A percentile compares a stretch with the other conserved stretches of the same genome.
Evolutionary conservation across 2,329 filamentous ascomycete genomes (phyloP).

Genomic region (Aaosphaeria arxii): DNA sequence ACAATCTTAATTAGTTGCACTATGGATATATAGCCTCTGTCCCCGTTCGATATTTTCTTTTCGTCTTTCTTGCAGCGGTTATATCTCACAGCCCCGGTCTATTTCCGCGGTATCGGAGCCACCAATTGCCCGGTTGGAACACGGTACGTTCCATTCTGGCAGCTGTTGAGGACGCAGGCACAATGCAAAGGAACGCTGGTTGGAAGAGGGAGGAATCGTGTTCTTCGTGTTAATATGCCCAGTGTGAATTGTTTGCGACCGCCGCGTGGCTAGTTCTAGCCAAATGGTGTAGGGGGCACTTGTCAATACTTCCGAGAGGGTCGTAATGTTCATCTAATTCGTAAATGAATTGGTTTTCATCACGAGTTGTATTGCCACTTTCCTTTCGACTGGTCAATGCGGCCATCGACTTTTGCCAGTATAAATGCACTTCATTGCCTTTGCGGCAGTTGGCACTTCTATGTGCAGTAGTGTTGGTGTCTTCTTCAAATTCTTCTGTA

Average conservation of each 20-base stretch:
- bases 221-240: slow-evolving; percentile 5
- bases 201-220: slow-evolving; percentile 3
- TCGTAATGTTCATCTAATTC: slow-evolving; percentile 22
- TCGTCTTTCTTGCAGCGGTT: slow-evolving; percentile 13
- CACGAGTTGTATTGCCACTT: slow-evolving; percentile 10
- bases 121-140: slow-evolving; percentile 13
- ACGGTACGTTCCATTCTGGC: slow-evolving; percentile 14
- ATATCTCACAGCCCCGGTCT: slow-evolving; percentile 10
- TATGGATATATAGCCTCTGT: slow-evolving; percentile 25
- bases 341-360: slow-evolving; percentile 27
- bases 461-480: background rate
- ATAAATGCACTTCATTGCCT: too few relatives aligned
- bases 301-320: slow-evolving; percentile 12
- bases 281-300: slow-evolving; percentile 4
- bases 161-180: slow-evolving; percentile 8
- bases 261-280: slow-evolving; percentile 10
- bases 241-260: background rate
- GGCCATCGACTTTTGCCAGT: too few relatives aligned
- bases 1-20: slow-evolving; percentile 17
- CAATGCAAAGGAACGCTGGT: slow-evolving; percentile 1
- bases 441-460: too few relatives aligned
- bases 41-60: slow-evolving; percentile 15
- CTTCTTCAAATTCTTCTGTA: slow-evolving; percentile 1
- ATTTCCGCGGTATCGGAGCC: slow-evolving; percentile 16
- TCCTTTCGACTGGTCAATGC: background rate